Evolutionary conservation across 2,329 filamentous ascomycete species (phyloP), one percentile per base, ranked within the genome.

Genomic region (Berkeleyomyces basicola): DNA sequence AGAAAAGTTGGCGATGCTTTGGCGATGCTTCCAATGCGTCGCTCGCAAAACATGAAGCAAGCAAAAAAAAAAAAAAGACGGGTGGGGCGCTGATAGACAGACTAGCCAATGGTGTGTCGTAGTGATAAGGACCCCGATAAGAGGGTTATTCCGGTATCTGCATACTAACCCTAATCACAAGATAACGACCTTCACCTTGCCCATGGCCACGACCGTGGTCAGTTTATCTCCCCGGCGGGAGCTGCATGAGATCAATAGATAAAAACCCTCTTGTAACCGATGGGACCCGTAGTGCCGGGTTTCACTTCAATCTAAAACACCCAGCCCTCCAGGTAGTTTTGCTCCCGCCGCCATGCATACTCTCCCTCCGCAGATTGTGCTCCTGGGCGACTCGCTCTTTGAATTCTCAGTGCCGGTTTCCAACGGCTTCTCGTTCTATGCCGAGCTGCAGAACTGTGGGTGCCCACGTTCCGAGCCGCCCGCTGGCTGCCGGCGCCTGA

Each of bases 331-430:
- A 23, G 2, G 23, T 23, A 23, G 49, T 36, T n/a, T 33, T 53
- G n/a, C 33, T 33, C 31, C 33, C 9, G 14, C 10, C 39, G 14
- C 9, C 5, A 9, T 10, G 4, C 23, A 44, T 55, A 55, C 42
- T n/a, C 53, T 62, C n/a, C 63, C 60, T 69, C 83, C 86, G 58
- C 88, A 91, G 70, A 78, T 91, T 68, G 77, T 97, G 66, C 82
- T 97, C 33, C 87, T 97, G 66, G 92, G 92, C 62, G 93, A 97
- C 74, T 95, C 89, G 40, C 85, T 97, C 66, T 85, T 92, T 58
- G 84, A 97, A 70, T 77, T 79, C 49, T 80, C 83, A 1, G 81
- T 80, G 66, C 77, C 79, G 43, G 76, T 84, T 58, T 73, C 79
- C 9, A 75, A 82, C 63, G 88, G 86, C 14, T 92, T 91, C 72